Base-by-base conservation (phyloP, 228 moss, liverwort and hornwort species). In the Sphagnum magellanicum region DNA sequence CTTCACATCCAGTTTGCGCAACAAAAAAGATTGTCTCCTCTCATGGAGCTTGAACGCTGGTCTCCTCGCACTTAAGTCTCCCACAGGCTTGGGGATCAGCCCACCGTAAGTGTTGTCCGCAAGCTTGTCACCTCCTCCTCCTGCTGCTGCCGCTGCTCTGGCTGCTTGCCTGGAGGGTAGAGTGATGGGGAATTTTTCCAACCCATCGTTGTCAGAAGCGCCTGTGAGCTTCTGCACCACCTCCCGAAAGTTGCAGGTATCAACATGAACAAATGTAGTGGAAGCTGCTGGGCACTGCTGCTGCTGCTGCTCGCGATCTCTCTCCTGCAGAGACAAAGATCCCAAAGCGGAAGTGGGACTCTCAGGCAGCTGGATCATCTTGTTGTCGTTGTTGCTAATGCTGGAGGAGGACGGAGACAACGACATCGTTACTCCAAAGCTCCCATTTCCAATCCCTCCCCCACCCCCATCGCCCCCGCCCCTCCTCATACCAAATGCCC, bases 201-300 rank as follows among this genome's bases (percentile, higher is more conserved):
- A 79, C 32, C 32, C 32, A 51, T 82, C 85, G 6, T 79, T 79
- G 75, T 85, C 85, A 5, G 85, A 85, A 12, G 85, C 85, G 12
- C 85, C 85, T n/a, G 85, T 85, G 50, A 82, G 53, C 68, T 85
- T 85, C 79, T 85, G 85, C 66, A 85, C 85, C 0, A 85, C 74
- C 82, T 85, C 85, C 5, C 85, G 85, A 11, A 85, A 85, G 48
- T 82, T 85, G 6, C 81, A 85, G 0, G 85, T 85, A 52, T 85
- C 85, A 50, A 82, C 85, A 57, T 85, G 85, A 55, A 85, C 85
- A 64, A 85, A 85, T 6, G 85, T 85, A 11, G 82, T 82, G 14
- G 82, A 81, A 6, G 79, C 81, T 49, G 82, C 77, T 7, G 82
- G 79, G 32, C 32, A 32, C 32, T 32, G 32, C 32, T 32, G 81